Base-by-base conservation (phyloP, 2,329 filamentous ascomycete species). In the Colletotrichum cordylinicola region DNA sequence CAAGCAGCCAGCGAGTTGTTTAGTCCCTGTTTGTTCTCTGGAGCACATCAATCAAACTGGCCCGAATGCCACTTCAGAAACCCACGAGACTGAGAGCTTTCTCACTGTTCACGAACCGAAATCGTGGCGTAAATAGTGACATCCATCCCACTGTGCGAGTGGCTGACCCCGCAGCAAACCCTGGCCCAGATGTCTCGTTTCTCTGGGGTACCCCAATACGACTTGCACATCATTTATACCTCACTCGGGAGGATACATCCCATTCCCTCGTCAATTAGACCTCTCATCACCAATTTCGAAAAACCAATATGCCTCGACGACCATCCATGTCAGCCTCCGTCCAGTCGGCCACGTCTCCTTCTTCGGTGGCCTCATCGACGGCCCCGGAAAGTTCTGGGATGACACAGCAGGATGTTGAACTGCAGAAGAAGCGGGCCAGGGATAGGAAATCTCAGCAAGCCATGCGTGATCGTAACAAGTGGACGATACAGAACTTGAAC, bases 401-500 rank as follows among this genome's bases (percentile, higher is more conserved):
- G 58, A 16, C 58, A 35, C 16, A n/a, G 13, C 58, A 37, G 33
- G n/a, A 62, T n/a, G 8, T 15, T 9, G 81, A 82, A 67, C 74
- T 82, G 31, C 80, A 81, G 68, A 79, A 81, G 56, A 83, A 83
- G 72, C 79, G 81, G 27, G 82, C 82, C 4, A 76, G 81, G 27
- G 82, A 83, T 69, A 81, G 81, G 60, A 82, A 81, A 71, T 82
- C 80, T 1, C 82, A 83, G 75, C 82, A 83, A 78, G 81, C 81
- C 18, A 83, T 83, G 82, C 79, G 81, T 8, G 81, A 83, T 72
- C 80, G 81, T 15, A 82, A 81, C 55, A 82, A 80, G 75, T 82
- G 80, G 80, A 80, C 80, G 10, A 81, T 83, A 24, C 77, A 79
- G 58, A 79, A 80, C 31, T 75, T 83, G 33, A 81, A 77, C 15